A percentile compares a stretch with the other conserved stretches of the same genome.
Evolutionary conservation across 805 yeast species (phyloP).

Genomic region (Metschnikowia peoriensis): DNA sequence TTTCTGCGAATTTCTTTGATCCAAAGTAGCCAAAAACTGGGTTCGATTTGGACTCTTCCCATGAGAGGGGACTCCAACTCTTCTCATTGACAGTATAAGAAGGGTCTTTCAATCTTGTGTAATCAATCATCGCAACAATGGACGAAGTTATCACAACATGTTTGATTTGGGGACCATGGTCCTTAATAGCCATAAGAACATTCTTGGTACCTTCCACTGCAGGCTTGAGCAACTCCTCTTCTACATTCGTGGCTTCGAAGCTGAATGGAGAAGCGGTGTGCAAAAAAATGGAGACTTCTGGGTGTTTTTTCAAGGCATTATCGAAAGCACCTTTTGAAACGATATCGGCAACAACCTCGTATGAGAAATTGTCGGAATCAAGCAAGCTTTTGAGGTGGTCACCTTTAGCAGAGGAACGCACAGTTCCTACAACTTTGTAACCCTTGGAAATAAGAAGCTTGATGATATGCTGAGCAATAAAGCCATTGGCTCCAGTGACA

Average conservation of each 20-base stretch:
- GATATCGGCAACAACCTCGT: not conserved
- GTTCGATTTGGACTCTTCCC: constrained; percentile 29
- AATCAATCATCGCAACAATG: constrained; percentile 45
- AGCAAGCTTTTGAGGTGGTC: constrained; percentile 15
- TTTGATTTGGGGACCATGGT: constrained; percentile 23
- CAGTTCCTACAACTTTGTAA: constrained; percentile 25
- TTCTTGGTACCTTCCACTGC: not conserved
- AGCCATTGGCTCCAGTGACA: not conserved
- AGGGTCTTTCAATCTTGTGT: constrained; percentile 11
- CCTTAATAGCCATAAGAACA: constrained; percentile 48
- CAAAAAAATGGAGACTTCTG: not conserved
- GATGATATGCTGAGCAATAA: not conserved
- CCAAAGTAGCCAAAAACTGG: constrained; percentile 46
- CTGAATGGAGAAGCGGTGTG: not conserved
- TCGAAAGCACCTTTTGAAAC: not conserved
- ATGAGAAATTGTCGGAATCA: not conserved
- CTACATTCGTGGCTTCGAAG: not conserved
- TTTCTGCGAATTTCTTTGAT: constrained; percentile 56
- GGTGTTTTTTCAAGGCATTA: not conserved
- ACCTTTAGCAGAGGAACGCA: constrained; percentile 23
- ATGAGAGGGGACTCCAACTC: constrained; percentile 17
- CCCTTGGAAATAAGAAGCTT: constrained; percentile 13
- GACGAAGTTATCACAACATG: constrained; percentile 52
- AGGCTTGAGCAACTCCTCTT: not conserved
- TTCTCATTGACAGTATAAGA: constrained; percentile 11